Evolutionary conservation across 129 eudicot genomes (phyloP), one percentile per base, ranked within the genome.

Genomic region (Kitagawia praeruptora): DNA sequence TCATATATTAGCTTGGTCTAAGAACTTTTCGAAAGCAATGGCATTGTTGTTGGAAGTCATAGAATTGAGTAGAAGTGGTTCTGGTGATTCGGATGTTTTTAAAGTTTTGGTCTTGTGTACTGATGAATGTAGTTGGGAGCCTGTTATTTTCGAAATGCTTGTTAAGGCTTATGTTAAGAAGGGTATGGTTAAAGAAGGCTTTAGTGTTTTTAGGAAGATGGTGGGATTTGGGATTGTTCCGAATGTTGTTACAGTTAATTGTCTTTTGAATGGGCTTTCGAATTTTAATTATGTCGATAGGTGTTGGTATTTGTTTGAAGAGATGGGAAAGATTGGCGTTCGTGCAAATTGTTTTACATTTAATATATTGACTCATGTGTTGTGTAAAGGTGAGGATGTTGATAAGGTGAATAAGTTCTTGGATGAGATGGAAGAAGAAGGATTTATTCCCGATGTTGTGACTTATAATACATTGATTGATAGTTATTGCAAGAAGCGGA

Each of bases 351-450:
- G 89, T 2, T 84, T 80, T 84, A 95, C 98, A 0, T 90, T 86
- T 85, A 95, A 95, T 77, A 90, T 95, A 82, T 85, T 95, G 82
- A 92, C 96, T 66, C 82, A 87, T 89, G 86, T 85, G n/a, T 46
- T 95, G 74, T 89, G 97, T 82, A 95, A 83, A 71, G 89, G 88
- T 58, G 91, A 82, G 34, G 84, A 90, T 80, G 85, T 87, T 77
- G 90, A 87, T 71, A 92, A 86, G 86, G 91, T 90, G 79, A 95
- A 92, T 47, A 85, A 86, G 54, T 90, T 95, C 81, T 74, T 95
- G 81, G 96, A 92, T 71, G 87, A 91, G 80, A 90, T 95, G 96
- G 98, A 95, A 86, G 98, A 95, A 83, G 94, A 92, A 82, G 98
- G 98, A 78, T 95, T 95, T 84, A 90, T 84, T 72, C 96, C 96